Base-by-base conservation (phyloP, 2,329 filamentous ascomycete genomes). In the Penicillium italicum region DNA sequence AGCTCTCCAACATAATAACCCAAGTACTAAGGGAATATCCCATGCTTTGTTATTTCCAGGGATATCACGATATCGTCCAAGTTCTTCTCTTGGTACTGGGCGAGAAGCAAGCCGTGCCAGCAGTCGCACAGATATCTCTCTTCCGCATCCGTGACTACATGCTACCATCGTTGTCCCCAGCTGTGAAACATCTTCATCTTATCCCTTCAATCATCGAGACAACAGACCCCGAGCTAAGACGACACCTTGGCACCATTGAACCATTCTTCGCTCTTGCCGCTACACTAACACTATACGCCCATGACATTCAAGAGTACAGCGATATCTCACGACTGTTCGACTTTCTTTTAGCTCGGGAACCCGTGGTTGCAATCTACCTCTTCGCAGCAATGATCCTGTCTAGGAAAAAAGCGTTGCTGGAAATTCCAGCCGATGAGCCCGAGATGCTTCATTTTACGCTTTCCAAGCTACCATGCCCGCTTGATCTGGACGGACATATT, bases 21-120 rank as follows among this genome's bases (percentile, higher is more conserved):
- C 82, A 88, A 61, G 85, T 95, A 14, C 82, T 99, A 43, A 87
- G 95, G 50, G 83, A 83, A 33, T 82, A 95, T 66, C 91, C 92
- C 16, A 86, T 87, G 71, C 84, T 99, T 34, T 91, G 86, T 78
- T 99, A 99, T 76, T 99, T 99, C 74, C 94, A 99, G 77, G 94
- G 94, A 71, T 99, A 95, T 72, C 94, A 99, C 74, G 94, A 99
- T 76, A 97, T 99, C 68, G 94, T 90, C 65, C 95, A 99, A 76
- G 94, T 99, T 24, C 82, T 99, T 57, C 83, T 97, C 38, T 82
- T 99, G 14, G 92, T 97, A 11, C 80, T 99, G 4, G 87, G 87
- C 0, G 76, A 84, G 10, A 68, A 79, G 22, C 71, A 79, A 51
- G 86, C 89, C 16, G 79, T 82, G 18, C 73, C 79, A 7, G 85